Evolutionary conservation across 176 grass and related monocot genomes (phyloP).

Genomic region (Aegilops bicornis): DNA sequence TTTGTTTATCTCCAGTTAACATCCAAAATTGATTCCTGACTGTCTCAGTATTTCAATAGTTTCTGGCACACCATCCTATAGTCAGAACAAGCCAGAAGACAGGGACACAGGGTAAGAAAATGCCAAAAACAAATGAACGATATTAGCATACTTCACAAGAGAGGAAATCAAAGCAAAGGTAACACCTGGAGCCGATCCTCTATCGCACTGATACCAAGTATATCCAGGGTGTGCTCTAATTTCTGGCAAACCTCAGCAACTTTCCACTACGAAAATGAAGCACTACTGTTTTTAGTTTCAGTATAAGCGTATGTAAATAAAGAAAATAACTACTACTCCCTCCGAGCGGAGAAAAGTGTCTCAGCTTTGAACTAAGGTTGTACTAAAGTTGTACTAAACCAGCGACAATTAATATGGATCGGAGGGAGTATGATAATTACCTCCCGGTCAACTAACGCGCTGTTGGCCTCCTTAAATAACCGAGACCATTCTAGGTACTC

Average conservation of each 20-base stretch:
- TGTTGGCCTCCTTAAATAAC: slow-evolving; percentile 86
- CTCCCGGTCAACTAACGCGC: slow-evolving; percentile 80
- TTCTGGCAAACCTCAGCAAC: slow-evolving; percentile 89
- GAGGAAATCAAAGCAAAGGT: slow-evolving; percentile 28
- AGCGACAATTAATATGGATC: no score
- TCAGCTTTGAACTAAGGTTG: no score
- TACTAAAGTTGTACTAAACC: no score
- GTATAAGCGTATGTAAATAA: slow-evolving; percentile 6
- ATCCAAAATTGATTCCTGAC: slow-evolving; percentile 98
- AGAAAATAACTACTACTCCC: background rate
- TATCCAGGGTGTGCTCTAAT: slow-evolving; percentile 86
- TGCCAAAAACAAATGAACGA: background rate
- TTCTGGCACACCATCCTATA: slow-evolving; percentile 86
- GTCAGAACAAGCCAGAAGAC: slow-evolving; percentile 28
- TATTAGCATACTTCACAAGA: background rate
- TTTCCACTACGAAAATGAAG: slow-evolving; percentile 69
- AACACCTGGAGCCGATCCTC: slow-evolving; percentile 93
- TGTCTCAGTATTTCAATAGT: slow-evolving; percentile 96
- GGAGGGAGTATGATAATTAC: slow-evolving; percentile 37
- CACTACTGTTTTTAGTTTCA: slow-evolving; percentile 27
- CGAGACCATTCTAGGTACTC: slow-evolving; percentile 83
- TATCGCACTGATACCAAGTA: slow-evolving; percentile 89
- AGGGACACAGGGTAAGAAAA: background rate
- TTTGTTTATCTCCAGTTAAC: slow-evolving; percentile 99
- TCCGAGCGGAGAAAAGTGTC: no score